Conservation (phyloP, 1,139 yeast genomes). For the Geotrichum fermentans region DNA sequence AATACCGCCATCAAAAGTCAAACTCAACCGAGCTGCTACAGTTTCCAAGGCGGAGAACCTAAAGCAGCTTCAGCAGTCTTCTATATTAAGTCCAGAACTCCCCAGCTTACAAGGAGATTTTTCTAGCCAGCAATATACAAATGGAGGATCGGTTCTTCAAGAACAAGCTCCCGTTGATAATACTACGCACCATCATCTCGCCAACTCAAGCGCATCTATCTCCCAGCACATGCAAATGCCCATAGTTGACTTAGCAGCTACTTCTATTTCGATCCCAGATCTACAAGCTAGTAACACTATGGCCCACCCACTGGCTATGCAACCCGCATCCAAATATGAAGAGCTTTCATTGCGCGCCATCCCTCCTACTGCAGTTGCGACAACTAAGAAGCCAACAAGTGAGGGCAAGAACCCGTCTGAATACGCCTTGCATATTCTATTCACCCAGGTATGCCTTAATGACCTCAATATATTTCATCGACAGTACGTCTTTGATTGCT, state of each 20-base stretch:
- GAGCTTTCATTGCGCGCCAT: slow-evolving; percentile 6
- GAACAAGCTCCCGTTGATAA: not conserved
- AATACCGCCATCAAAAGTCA: slow-evolving; percentile 14
- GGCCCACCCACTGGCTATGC: slow-evolving; percentile 3
- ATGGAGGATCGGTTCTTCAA: not conserved
- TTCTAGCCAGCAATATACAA: not conserved
- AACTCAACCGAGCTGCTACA: slow-evolving; percentile 33
- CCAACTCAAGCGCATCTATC: not conserved
- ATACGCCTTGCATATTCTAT: slow-evolving; percentile 86
- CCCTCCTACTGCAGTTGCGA: slow-evolving; percentile 7
- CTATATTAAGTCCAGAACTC: slow-evolving; percentile 13
- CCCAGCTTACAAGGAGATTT: not conserved
- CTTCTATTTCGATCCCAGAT: slow-evolving; percentile 13
- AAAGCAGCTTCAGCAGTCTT: slow-evolving; percentile 6
- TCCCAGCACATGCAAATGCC: slow-evolving; percentile 10
- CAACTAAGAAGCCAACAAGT: slow-evolving; percentile 8
- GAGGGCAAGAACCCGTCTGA: slow-evolving; percentile 74
- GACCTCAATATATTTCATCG: not conserved
- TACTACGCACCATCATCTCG: not conserved
- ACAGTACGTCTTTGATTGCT: slow-evolving; percentile 1
- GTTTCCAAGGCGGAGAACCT: slow-evolving; percentile 20
- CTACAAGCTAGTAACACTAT: not conserved
- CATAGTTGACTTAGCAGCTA: slow-evolving; percentile 7
- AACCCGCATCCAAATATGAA: not conserved
- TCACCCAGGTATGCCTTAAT: slow-evolving; percentile 56